Base-by-base conservation (phyloP, 768 basidiomycete species). In the Brasilioporus rufonigricans region DNA sequence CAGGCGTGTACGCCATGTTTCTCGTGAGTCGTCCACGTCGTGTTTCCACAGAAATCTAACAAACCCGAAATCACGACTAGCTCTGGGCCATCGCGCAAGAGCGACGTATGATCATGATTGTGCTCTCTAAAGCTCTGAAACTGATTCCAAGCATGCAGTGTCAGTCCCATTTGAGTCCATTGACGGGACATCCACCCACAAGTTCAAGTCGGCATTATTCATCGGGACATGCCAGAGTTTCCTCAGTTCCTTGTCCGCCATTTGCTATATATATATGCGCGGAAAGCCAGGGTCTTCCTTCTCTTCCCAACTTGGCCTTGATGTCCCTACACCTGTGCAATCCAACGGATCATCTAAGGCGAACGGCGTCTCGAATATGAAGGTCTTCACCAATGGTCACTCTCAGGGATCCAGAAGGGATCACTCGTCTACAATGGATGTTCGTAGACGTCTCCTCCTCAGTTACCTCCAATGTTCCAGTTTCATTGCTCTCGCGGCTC, bases 51-150 rank as follows among this genome's bases (percentile, higher is more conserved):
- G n/a, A 9, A 26, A 33, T 41, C n/a, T 50, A 24, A 27, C n/a
- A 63, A 35, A 58, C 48, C 33, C 26, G 45, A 45, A 45, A 38
- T 40, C 23, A 19, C 55, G 24, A 51, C 9, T 60, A 93, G 91
- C 70, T 93, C 47, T 92, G 93, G 93, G 93, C 91, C 12, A 83
- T 95, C 41, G 91, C 93, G 10, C 97, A 99, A 76, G 97, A 98
- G 76, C 80, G 95, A 72, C 70, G 95, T 97, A 71, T 64, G 83
- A 13, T 72, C 48, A 8, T 29, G 24, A 10, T 1, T 31, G 26
- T 19, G 33, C 32, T 41, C 5, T 47, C 33, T 19, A 12, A 21
- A 24, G 10, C n/a, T 31, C 51, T 29, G 23, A 40, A 44, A n/a
- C 48, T 59, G 35, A 59, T 23, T 16, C 19, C 36, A 23, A 11